phyloP scores from a whole-genome alignment of 352 stramenopile genomes.

The Phytopythium delawarense region DNA sequence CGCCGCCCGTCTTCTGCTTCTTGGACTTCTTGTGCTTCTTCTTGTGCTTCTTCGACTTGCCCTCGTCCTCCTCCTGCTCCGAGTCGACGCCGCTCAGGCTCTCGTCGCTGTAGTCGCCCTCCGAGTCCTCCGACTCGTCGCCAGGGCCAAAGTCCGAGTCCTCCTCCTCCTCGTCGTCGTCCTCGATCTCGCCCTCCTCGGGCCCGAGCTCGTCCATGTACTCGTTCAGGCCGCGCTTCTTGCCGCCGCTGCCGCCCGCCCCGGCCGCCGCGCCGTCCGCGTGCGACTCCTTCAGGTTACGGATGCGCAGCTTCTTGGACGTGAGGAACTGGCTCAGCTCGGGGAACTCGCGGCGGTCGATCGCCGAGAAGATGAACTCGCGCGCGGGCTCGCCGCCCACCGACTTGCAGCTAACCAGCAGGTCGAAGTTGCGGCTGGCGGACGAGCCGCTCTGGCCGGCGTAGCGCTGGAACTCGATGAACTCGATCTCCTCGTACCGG shows the following conservation, averaged over 20 bases:
- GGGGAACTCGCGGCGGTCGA: constrained; percentile 94
- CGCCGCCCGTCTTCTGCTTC: constrained; percentile 22
- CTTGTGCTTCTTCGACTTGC: constrained; percentile 56
- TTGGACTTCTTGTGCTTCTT: constrained; percentile 69
- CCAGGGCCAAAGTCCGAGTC: constrained; percentile 92
- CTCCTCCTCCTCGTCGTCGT: constrained; percentile 87
- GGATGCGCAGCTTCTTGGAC: constrained; percentile 93
- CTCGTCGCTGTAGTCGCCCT: constrained; percentile 84
- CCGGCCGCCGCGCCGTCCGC: constrained; percentile 28
- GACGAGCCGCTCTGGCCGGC: constrained; percentile 82
- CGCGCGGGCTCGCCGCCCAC: constrained; percentile 75
- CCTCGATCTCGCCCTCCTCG: constrained; percentile 88
- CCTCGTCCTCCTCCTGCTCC: constrained; percentile 59
- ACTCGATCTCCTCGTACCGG: constrained; percentile 98
- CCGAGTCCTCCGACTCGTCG: constrained; percentile 51
- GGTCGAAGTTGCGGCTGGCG: constrained; percentile 95
- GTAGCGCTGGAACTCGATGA: constrained; percentile 98
- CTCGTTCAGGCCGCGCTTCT: constrained; percentile 80
- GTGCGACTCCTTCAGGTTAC: constrained; percentile 90
- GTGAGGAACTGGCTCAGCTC: constrained; percentile 94
- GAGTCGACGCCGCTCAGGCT: constrained; percentile 75
- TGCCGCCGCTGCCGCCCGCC: constrained; percentile 37
- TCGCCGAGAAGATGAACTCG: constrained; percentile 95
- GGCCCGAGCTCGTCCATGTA: constrained; percentile 70
- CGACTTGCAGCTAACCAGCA: constrained; percentile 91